Evolutionary conservation across 176 grass and related monocot genomes (phyloP), one percentile per base, ranked within the genome.

Genomic region (Elymus sibiricus): DNA sequence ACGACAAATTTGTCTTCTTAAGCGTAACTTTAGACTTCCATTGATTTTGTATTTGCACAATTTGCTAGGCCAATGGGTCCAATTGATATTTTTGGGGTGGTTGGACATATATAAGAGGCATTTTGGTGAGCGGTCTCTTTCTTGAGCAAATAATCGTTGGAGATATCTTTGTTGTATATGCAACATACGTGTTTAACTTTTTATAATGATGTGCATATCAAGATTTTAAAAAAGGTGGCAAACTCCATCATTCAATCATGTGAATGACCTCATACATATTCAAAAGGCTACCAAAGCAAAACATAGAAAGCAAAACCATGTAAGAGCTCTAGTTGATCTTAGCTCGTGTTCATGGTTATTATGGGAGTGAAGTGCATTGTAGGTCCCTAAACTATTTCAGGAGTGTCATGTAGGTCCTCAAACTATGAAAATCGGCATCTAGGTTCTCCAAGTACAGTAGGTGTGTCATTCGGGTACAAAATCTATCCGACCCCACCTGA

Each of bases 81-180:
- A 17, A 32, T n/a, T 69, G 12, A 79, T 79, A 16, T 49, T 32
- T 68, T 56, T 86, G 31, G 37, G 76, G 53, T 86, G 53, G 51
- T 80, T 80, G 65, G 77, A 37, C 42, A 37, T 49, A 29, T 8
- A 25, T 13, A 32, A 34, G 19, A 16, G 22, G 14, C 2, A 60
- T 72, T 70, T 78, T 19, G 76, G 76, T 86, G 55, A 27, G 25
- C 65, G 61, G 32, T 79, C 64, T 71, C 49, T 79, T 79, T 79
- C 76, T 35, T n/a, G 6, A 12, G n/a, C 44, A 68, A 39, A 37
- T 49, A n/a, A 47, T 16, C 24, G 31, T 12, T 29, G 31, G 32
- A 21, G 22, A 67, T 51, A 77, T 65, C 3, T 13, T 24, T 11
- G 13, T 9, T 15, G 5, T 24, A 13, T 35, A 35, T 32, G 44